phyloP scores from a whole-genome alignment of 139 green algal genomes.

The Edaphochlamys debaryana region DNA sequence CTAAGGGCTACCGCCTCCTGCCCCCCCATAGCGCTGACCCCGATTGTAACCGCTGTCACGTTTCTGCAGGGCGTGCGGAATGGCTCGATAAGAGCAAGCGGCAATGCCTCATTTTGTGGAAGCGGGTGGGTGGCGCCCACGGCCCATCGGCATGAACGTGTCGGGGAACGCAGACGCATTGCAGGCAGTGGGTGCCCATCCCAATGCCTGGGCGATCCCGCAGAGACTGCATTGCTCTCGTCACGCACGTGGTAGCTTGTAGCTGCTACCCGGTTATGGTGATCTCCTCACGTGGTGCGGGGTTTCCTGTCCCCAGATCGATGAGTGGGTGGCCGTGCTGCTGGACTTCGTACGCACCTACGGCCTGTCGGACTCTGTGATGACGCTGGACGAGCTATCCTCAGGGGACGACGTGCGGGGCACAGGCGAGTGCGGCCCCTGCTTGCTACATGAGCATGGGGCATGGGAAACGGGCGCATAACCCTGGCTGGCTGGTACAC shows the following conservation, averaged over 20 bases:
- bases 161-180: not conserved
- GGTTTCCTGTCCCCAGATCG: constrained; percentile 1
- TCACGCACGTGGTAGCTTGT: no score
- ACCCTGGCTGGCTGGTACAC: no score
- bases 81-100: constrained; percentile 70
- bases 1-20: not conserved
- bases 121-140: constrained; percentile 30
- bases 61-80: constrained; percentile 45
- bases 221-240: no score
- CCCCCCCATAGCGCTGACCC: not conserved
- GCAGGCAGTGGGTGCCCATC: no score
- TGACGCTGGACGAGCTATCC: constrained; percentile 64
- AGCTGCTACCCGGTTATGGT: not conserved
- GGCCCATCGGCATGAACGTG: not conserved
- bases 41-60: no score
- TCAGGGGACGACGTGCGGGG: constrained; percentile 65
- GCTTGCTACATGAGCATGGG: no score
- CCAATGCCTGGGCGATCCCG: no score
- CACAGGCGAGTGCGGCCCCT: constrained; percentile 53
- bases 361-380: constrained; percentile 70
- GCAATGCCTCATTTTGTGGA: constrained; percentile 67
- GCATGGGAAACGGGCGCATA: no score
- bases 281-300: no score
- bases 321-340: constrained; percentile 69
- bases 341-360: constrained; percentile 55